These are phyloP conservation scores for Monilinia polystroma DNA, from an alignment of 2,329 filamentous ascomycete genomes.

Conservation along the genomic window DNA sequence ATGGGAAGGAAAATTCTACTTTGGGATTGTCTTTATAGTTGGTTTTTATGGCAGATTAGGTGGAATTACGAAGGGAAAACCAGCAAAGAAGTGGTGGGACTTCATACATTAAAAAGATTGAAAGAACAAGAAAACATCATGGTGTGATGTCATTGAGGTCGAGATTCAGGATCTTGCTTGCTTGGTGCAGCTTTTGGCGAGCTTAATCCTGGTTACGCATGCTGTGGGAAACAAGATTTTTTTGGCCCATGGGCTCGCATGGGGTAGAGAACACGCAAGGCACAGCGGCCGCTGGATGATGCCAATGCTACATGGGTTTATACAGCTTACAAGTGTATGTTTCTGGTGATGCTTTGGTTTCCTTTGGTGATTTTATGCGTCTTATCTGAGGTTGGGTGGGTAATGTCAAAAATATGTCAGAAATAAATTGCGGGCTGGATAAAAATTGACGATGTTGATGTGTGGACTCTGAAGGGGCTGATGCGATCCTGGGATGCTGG, in stretches of 20 bases:
- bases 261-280: conserved; percentile 18
- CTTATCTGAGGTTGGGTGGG: not conserved
- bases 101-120: conserved; percentile 12
- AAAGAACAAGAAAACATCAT: conserved; percentile 18
- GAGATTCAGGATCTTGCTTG: conserved; percentile 22
- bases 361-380: not conserved
- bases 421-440: not conserved
- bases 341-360: not conserved
- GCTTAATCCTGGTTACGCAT: conserved; percentile 16
- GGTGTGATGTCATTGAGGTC: conserved; percentile 23
- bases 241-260: not conserved
- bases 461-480: not conserved
- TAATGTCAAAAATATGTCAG: not conserved
- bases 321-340: not conserved
- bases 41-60: not conserved
- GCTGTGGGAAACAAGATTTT: conserved; percentile 24
- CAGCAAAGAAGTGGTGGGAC: not conserved
- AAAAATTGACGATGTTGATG: conserved; percentile 4
- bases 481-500: conserved; percentile 7
- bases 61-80: conserved; percentile 4
- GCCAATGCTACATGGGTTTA: not conserved
- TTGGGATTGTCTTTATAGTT: conserved; percentile 13
- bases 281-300: conserved; percentile 9
- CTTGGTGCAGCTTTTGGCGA: conserved; percentile 9
- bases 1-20: not conserved